Base-by-base conservation (phyloP, 2,329 filamentous ascomycete species). In the Clonostachys solani region DNA sequence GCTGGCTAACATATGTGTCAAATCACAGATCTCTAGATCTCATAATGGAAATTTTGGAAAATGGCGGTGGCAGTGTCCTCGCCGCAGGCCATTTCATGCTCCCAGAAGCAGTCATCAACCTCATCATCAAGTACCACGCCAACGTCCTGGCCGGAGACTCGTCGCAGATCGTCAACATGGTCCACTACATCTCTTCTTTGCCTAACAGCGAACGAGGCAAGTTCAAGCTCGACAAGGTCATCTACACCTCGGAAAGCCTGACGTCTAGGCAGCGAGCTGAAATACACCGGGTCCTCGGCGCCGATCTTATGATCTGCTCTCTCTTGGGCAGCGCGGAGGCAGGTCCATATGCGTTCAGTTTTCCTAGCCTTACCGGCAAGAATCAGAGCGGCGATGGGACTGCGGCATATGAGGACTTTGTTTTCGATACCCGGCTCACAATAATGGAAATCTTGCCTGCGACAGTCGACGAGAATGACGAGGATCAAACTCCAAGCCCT, bases 211-310 rank as follows among this genome's bases (percentile, higher is more conserved):
- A 50, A 5, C 52, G 55, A 3, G 34, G 54, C 0, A 47, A 48
- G 5, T 54, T 74, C 36, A 58, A 52, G 2, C 40, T 74, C 0
- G 46, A 60, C 12, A 74, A 74, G 49, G 55, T 74, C 1, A 60
- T 75, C 5, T 75, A 74, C 47, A 73, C 72, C 0, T 74, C 71
- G 0, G 71, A 75, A 33, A 51, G 60, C 0, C 52, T 75, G 18
- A 68, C 61, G 0, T 6, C 42, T 0, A 44, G 58, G 0, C 69
- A 74, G 35, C 57, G 59, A 17, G 48, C 44, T 0, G 61, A 64
- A 12, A 59, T 74, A 2, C 35, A 36, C 5, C 45, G 53, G 0
- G 56, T 65, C 0, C 48, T 75, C 0, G 62, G 58, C 0, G 49
- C 56, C 0, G 23, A 29, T 29, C 52, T 72, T 9, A 56, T 57